Base-by-base conservation (phyloP, 108 stramenopile species). In the Nannochloropsis gaditana region DNA sequence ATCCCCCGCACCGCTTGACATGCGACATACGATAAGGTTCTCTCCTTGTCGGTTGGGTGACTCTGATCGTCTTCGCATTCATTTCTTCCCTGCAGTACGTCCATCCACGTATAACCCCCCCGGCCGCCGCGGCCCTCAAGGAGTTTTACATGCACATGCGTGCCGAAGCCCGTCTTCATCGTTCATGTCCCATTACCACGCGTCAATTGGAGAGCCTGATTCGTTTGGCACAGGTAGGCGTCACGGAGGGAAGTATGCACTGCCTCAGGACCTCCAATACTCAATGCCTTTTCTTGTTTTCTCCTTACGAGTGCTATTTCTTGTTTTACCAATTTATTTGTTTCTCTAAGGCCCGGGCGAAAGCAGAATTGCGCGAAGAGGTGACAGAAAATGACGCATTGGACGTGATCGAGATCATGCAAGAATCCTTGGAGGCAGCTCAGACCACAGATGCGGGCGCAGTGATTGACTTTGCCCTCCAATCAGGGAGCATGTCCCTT, bases 201-300 rank as follows among this genome's bases (percentile, higher is more conserved):
- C 93, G 99, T 9, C 99, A 99, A 87, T 92, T 99, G 50, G 97
- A 99, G 91, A 94, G 94, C 11, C 86, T 99, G 80, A 95, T 99
- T 73, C 94, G 90, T 17, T 47, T 90, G n/a, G 84, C 88, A 45
- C 88, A 89, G 59, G 92, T 99, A 93, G 95, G 93, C 86, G 85
- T 42, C 86, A 95, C 9, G 87, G 95, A 84, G 89, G 91, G 31
- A 31, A 31, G 31, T 31, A 31, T 31, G 31, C 31, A 31, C 31
- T 31, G 31, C 31, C 31, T 31, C 31, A 1, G 31, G 31, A 31
- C 31, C 31, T 31, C 31, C 31, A 31, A 31, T 31, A 31, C 31
- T 31, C 31, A 31, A 31, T 31, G 31, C 83, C 90, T 96, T 42
- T 95, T 96, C 88, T 94, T 94, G 11, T 86, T 96, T 21, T 84